Base-by-base conservation (phyloP, 2,329 filamentous ascomycete genomes). In the Alternaria sp. region DNA sequence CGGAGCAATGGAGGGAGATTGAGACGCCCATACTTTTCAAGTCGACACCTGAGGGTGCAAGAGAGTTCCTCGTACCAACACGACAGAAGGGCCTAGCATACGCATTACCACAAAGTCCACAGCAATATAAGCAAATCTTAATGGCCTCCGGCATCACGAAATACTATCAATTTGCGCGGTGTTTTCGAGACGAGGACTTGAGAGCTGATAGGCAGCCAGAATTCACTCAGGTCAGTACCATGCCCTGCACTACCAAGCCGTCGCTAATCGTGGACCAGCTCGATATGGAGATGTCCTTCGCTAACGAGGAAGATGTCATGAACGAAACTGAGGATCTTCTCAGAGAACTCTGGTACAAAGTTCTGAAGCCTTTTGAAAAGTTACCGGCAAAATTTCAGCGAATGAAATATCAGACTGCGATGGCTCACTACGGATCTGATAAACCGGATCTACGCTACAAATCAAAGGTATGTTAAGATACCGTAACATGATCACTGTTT, bases 41-140 rank as follows among this genome's bases (percentile, higher is more conserved):
- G 78, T 97, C 95, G 0, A 99, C 95, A 0, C 93, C 95, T 0
- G 95, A 99, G 81, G 95, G 95, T 0, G 96, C 95, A 1, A 86
- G 94, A 50, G 95, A 99, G 77, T 99, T 99, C 64, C 79, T 99
- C 6, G 94, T 99, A 5, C 95, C 95, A 0, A 97, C 94, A 1
- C 85, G 95, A 28, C 86, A 85, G 36, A 85, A 84, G 2, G 93
- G 92, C 0, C 82, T 89, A 62, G 93, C 92, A 4, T 99, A 98
- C 78, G 95, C 95, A 9, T 83, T 99, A 20, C 94, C 94, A 0
- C 96, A 99, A 77, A 98, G 94, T 67, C 95, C 95, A 0, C 95
- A 99, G 78, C 95, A 99, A 78, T 99, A 98, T 77, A 99, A 99
- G 81, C 95, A 99, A 81, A 92, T 97, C 2, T 85, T 99, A 43